Evolutionary conservation across 805 yeast genomes (phyloP), one percentile per base, ranked within the genome.

Genomic region (Lipomyces kockii): DNA sequence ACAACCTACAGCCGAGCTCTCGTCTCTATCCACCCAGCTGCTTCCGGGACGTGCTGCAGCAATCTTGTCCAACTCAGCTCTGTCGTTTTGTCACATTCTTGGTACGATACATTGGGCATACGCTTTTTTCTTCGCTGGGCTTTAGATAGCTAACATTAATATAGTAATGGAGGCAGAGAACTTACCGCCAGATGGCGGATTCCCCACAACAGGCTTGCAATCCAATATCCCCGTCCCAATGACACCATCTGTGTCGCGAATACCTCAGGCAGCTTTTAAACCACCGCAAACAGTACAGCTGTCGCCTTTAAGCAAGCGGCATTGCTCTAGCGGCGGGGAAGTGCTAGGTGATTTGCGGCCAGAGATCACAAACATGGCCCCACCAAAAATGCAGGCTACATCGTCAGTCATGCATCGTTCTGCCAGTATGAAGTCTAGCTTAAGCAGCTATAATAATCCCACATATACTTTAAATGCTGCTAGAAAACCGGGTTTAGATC

Each of bases 171-270:
- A 39, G 56, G 4, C 25, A 9, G 62, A 59, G 55, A 59, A 59
- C 37, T n/a, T 22, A 12, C 55, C 55, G 46, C 62, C 62, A 11
- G 55, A 29, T 14, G n/a, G 55, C 34, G 55, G 34, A 12, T 25
- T 29, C 6, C 8, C 20, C n/a, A 12, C 55, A 52, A 12, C 34
- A 25, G 6, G n/a, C 34, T 43, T 43, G 22, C 49, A 43, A n/a
- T 52, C 55, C 34, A 52, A 22, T 29, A 9, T 25, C 34, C 29
- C 55, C 7, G 34, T 52, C 55, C 55, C 55, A 25, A 52, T 12
- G n/a, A 52, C 67, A 14, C 67, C 67, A n/a, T 43, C 64, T 14
- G 54, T 63, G 32, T 66, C 69, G 5, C 66, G 67, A 22, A 66
- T 66, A 35, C 69, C 69, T 4, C 69, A 66, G 58, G 61, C 63